These are phyloP conservation scores for Saturnispora gosingensis DNA, from an alignment of 805 yeast species.

Conservation along the genomic window DNA sequence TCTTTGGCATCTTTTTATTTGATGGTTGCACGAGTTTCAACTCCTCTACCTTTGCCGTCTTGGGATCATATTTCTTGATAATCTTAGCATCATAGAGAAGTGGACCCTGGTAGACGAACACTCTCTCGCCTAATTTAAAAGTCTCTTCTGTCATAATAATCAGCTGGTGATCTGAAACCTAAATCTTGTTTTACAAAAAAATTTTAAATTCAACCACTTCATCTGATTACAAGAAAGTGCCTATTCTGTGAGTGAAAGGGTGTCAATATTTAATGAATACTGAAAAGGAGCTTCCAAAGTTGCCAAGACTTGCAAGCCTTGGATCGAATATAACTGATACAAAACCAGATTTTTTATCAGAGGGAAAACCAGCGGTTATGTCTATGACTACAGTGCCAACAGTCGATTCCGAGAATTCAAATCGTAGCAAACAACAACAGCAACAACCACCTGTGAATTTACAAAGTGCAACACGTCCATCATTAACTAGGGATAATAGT, in stretches of 20 bases:
- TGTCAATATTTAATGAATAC: not conserved
- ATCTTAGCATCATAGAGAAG: slow-evolving; percentile 83
- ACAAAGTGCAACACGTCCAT: not conserved
- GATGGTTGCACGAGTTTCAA: slow-evolving; percentile 31
- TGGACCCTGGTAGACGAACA: slow-evolving; percentile 86
- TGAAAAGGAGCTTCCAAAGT: slow-evolving; percentile 1
- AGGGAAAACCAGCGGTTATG: not conserved
- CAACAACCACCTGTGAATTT: not conserved
- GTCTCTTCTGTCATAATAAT: not conserved
- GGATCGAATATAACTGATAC: not conserved
- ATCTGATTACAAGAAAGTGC: not conserved
- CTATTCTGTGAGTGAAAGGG: not conserved
- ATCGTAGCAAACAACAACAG: not conserved
- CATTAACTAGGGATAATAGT: not conserved
- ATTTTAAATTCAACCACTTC: not conserved
- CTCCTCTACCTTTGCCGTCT: slow-evolving; percentile 31
- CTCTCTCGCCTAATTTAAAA: slow-evolving; percentile 25
- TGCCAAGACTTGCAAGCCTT: not conserved
- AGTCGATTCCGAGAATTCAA: not conserved
- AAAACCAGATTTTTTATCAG: not conserved
- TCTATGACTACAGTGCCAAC: not conserved
- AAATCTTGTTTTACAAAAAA: not conserved
- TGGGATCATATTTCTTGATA: slow-evolving; percentile 51
- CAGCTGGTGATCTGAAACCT: not conserved
- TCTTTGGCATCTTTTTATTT: slow-evolving; percentile 18